phyloP scores from a whole-genome alignment of 306 rosid genomes.

The apple (Malus domestica) region DNA sequence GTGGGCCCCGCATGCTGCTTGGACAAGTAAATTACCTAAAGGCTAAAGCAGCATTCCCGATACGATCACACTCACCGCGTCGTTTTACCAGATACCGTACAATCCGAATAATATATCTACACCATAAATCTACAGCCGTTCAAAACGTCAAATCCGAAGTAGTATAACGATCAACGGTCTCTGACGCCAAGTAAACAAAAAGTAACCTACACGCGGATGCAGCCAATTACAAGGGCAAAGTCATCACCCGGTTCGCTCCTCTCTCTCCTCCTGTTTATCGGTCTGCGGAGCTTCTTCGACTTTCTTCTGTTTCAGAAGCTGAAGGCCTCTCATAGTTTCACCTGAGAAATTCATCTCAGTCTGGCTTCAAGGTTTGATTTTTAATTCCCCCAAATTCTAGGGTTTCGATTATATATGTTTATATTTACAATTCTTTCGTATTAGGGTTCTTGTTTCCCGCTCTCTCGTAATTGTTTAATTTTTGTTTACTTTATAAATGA shows the following conservation, averaged over 20 bases:
- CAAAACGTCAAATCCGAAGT: too few species aligned
- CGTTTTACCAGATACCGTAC: too few species aligned
- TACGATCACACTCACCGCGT: too few species aligned
- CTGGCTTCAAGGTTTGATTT: conserved; percentile 32
- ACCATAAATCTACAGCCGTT: neutral
- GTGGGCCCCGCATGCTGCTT: neutral
- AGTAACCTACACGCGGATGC: neutral
- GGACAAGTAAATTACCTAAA: neutral
- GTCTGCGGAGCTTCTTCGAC: neutral
- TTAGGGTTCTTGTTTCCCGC: conserved; percentile 2
- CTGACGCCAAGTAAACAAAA: neutral
- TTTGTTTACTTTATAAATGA: neutral
- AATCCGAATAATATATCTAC: too few species aligned
- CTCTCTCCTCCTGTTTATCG: neutral
- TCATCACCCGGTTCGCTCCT: neutral
- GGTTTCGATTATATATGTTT: neutral
- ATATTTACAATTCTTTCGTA: neutral
- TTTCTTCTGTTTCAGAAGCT: neutral
- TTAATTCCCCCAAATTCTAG: conserved; percentile 6
- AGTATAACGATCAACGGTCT: neutral
- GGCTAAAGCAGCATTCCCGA: too few species aligned
- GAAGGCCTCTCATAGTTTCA: neutral
- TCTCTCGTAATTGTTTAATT: neutral
- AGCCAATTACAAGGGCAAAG: neutral
- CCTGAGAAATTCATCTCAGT: conserved; percentile 8